Evolutionary conservation across 306 rosid species (phyloP).

Genomic region (Geum urbanum): DNA sequence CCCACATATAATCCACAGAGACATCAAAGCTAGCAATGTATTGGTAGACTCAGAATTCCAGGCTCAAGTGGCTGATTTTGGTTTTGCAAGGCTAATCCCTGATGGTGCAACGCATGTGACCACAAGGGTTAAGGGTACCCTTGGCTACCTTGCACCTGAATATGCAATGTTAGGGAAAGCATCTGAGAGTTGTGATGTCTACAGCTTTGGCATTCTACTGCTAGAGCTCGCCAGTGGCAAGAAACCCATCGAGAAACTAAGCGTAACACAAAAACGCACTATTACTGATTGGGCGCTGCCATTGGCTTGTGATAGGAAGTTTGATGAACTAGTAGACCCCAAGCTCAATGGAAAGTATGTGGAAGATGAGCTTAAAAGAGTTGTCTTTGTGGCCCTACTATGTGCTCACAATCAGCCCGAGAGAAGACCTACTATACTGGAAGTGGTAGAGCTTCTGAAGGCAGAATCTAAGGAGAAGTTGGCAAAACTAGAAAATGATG

Average conservation of each 20-base stretch:
- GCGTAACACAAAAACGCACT: slow-evolving; percentile 45
- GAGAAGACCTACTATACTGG: slow-evolving; percentile 73
- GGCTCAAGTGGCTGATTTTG: slow-evolving; percentile 91
- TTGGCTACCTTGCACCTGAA: slow-evolving; percentile 96
- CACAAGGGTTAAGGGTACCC: slow-evolving; percentile 95
- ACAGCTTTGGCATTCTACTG: slow-evolving; percentile 87
- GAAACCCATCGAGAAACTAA: slow-evolving; percentile 70
- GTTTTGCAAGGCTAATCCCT: slow-evolving; percentile 92
- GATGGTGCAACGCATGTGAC: slow-evolving; percentile 96
- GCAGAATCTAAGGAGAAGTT: slow-evolving; percentile 72
- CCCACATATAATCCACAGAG: slow-evolving; percentile 91
- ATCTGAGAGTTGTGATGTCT: slow-evolving; percentile 83
- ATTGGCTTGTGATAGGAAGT: slow-evolving; percentile 60
- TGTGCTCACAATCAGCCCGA: slow-evolving; percentile 71
- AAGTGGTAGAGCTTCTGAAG: slow-evolving; percentile 72
- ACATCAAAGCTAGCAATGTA: slow-evolving; percentile 88
- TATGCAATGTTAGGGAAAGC: slow-evolving; percentile 95
- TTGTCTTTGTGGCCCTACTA: slow-evolving; percentile 56
- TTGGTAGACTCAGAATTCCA: slow-evolving; percentile 69
- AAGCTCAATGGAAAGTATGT: slow-evolving; percentile 69
- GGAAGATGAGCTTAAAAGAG: slow-evolving; percentile 76
- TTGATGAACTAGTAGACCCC: slow-evolving; percentile 65
- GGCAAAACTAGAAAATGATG: slow-evolving; percentile 54
- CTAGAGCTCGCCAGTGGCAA: slow-evolving; percentile 87
- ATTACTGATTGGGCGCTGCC: slow-evolving; percentile 94